Conservation (phyloP, 2,329 filamentous ascomycete species). For the Verruconis gallopava region DNA sequence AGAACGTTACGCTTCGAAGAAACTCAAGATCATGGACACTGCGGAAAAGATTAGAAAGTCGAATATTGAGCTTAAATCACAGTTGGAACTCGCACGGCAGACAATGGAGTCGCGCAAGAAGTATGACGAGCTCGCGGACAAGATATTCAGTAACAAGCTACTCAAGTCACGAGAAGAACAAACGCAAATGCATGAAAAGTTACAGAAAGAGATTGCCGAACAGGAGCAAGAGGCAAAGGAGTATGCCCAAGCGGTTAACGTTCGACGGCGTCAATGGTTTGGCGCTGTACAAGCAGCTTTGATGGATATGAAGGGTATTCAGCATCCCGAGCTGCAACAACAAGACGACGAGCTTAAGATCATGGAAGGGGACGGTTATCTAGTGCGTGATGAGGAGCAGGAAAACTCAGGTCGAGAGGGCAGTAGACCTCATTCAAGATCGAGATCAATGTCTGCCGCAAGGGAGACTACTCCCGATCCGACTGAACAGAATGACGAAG, state of each 20-base stretch:
- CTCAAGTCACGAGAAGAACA: slow-evolving; percentile 79
- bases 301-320: slow-evolving; percentile 77
- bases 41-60: slow-evolving; percentile 66
- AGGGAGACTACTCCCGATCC: neutral
- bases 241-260: slow-evolving; percentile 72
- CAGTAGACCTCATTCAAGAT: neutral
- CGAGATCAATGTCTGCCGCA: neutral
- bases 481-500: neutral
- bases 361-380: slow-evolving; percentile 52
- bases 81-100: slow-evolving; percentile 63
- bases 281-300: slow-evolving; percentile 70
- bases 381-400: slow-evolving; percentile 23
- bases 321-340: slow-evolving; percentile 50
- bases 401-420: neutral
- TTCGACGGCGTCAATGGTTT: slow-evolving; percentile 75
- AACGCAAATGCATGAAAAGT: slow-evolving; percentile 59
- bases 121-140: slow-evolving; percentile 79
- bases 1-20: slow-evolving; percentile 69
- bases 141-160: slow-evolving; percentile 69
- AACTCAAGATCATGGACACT: slow-evolving; percentile 63
- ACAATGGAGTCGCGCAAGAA: slow-evolving; percentile 66
- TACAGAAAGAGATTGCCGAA: slow-evolving; percentile 79
- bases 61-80: slow-evolving; percentile 57
- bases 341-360: slow-evolving; percentile 77
- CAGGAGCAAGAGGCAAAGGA: slow-evolving; percentile 72